Evolutionary conservation across 1,139 yeast species (phyloP).

Genomic region (Taphrina deformans): DNA sequence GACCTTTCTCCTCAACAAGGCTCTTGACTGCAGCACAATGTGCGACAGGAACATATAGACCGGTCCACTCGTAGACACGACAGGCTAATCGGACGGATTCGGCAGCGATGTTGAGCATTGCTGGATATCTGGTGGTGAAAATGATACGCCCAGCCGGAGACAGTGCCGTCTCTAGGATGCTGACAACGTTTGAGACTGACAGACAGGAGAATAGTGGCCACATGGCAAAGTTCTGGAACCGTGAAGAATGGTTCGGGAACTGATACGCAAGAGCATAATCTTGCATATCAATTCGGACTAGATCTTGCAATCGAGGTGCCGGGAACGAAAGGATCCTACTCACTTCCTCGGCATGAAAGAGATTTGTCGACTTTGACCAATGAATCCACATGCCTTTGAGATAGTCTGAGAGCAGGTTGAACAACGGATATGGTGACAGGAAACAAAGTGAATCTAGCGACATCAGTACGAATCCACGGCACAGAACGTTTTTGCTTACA

Average conservation of each 20-base stretch:
- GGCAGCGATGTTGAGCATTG: slow-evolving; percentile 29
- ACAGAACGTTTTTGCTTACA: background rate
- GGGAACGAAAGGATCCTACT: slow-evolving; percentile 26
- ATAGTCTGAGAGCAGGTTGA: slow-evolving; percentile 21
- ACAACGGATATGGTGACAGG: slow-evolving; percentile 28
- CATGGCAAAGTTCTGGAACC: slow-evolving; percentile 33
- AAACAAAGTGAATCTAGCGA: slow-evolving; percentile 24
- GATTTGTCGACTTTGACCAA: slow-evolving; percentile 22
- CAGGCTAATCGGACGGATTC: slow-evolving; percentile 28
- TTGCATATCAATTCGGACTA: slow-evolving; percentile 32
- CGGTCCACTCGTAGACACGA: slow-evolving; percentile 27
- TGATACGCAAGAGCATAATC: slow-evolving; percentile 31
- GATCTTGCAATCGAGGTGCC: slow-evolving; percentile 29
- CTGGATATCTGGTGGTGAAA: slow-evolving; percentile 15
- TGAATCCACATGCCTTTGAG: slow-evolving; percentile 32
- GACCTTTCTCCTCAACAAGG: slow-evolving; percentile 26
- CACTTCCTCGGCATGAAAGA: slow-evolving; percentile 32
- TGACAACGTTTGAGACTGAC: slow-evolving; percentile 28
- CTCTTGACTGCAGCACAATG: slow-evolving; percentile 9
- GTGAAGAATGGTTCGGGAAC: slow-evolving; percentile 16
- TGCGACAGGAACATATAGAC: slow-evolving; percentile 32
- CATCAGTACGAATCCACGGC: background rate
- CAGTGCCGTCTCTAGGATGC: slow-evolving; percentile 26
- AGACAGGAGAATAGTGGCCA: slow-evolving; percentile 33
- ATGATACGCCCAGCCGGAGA: slow-evolving; percentile 30